Evolutionary conservation across 352 stramenopile genomes (phyloP).

Genomic region (Thalassiosira mediterranea): DNA sequence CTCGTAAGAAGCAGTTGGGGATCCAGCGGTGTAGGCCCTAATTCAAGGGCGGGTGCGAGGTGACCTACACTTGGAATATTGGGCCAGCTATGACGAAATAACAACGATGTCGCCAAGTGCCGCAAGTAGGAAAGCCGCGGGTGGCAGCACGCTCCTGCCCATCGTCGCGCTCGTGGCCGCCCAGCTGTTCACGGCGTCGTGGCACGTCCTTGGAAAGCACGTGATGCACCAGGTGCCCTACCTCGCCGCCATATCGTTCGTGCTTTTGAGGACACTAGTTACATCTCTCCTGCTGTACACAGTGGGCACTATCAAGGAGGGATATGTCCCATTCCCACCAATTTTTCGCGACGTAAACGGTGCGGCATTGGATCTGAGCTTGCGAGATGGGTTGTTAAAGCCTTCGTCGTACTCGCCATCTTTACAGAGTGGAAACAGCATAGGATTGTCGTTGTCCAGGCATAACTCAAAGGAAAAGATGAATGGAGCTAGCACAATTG

Average conservation of each 20-base stretch:
- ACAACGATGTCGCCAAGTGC: not conserved
- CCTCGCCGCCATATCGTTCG: conserved; percentile 34
- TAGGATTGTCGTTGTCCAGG: conserved; percentile 9
- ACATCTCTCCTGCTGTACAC: conserved; percentile 21
- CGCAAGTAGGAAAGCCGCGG: conserved; percentile 1
- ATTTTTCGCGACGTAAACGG: conserved; percentile 19
- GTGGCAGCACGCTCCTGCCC: conserved; percentile 7
- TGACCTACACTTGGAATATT: too few species aligned
- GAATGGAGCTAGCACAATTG: too few species aligned
- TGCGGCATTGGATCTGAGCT: not conserved
- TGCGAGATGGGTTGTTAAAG: conserved; percentile 17
- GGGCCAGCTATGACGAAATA: not conserved
- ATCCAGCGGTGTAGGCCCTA: too few species aligned
- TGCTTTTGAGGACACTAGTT: conserved; percentile 32
- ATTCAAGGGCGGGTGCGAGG: too few species aligned
- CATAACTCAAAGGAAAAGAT: conserved; percentile 1
- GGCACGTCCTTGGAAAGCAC: conserved; percentile 53
- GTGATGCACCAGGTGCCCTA: conserved; percentile 39
- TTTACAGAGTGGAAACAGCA: too few species aligned
- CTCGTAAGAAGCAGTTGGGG: too few species aligned
- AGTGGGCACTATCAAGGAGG: conserved; percentile 33
- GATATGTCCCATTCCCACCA: conserved; percentile 25
- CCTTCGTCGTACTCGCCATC: conserved; percentile 10
- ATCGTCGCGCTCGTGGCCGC: conserved; percentile 25
- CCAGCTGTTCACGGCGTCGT: conserved; percentile 43